These are phyloP conservation scores for Alnus rubra DNA, from an alignment of 306 rosid genomes.

Conservation along the genomic window DNA sequence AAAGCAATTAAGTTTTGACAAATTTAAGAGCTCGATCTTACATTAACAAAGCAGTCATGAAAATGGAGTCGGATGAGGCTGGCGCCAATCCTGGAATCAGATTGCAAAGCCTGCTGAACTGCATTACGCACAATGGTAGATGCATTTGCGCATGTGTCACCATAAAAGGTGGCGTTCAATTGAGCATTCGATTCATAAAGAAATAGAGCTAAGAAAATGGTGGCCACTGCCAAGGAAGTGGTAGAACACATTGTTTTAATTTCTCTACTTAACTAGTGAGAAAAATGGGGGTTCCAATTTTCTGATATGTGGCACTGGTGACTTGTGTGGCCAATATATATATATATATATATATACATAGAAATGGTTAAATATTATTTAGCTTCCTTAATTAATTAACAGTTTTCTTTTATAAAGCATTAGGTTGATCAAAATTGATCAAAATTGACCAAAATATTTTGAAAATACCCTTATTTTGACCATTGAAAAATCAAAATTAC, in stretches of 20 bases:
- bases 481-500: too few relatives aligned
- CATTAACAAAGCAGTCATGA: conserved; percentile 70
- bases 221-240: background rate
- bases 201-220: conserved; percentile 22
- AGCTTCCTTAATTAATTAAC: too few relatives aligned
- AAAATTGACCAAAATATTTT: too few relatives aligned
- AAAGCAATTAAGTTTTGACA: background rate
- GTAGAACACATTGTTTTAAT: conserved; percentile 40
- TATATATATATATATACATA: background rate
- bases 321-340: background rate
- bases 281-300: background rate
- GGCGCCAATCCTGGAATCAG: conserved; percentile 59
- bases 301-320: background rate
- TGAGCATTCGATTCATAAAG: conserved; percentile 44
- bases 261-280: background rate
- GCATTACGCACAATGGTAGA: conserved; percentile 47
- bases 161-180: conserved; percentile 54
- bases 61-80: conserved; percentile 69
- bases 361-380: too few relatives aligned
- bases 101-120: conserved; percentile 52
- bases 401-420: too few relatives aligned
- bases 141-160: conserved; percentile 59
- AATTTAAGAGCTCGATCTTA: conserved; percentile 8
- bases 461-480: too few relatives aligned
- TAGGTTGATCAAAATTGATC: too few relatives aligned